Evolutionary conservation across 352 stramenopile species (phyloP), one percentile per base, ranked within the genome.

Genomic region (Pythium phragmiticola): DNA sequence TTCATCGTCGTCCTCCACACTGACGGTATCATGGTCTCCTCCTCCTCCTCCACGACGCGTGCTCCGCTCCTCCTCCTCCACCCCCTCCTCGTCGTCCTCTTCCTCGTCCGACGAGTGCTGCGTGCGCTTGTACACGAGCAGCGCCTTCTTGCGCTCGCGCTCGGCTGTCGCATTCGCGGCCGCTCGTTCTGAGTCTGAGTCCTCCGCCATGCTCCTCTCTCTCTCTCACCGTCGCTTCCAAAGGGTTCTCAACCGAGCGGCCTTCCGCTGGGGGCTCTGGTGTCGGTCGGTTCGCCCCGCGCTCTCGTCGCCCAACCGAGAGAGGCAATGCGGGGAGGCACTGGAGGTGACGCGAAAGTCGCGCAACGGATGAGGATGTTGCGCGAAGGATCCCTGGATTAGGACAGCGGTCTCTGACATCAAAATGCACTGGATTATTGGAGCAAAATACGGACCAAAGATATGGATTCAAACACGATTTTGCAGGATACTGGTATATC

Each of bases 111-210:
- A 75, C 7, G 81, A 87, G 54, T 80, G 75, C 47, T 86, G 78
- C 49, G 88, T 87, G 65, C 70, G 84, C 68, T 88, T 89, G 70
- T 84, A 92, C 62, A 90, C 81, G 28, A 92, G 69, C 57, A 92
- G 67, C 65, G 84, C 80, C 69, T 90, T 92, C 76, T 88, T 90
- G 60, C 78, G 75, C 72, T 90, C 81, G 39, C 74, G 82, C 46
- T 73, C 68, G 41, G 75, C 69, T 26, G 37, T 57, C n/a, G 42
- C 60, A 9, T 6, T 9, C 6, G 5, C 33, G 33, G 34, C 19
- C 53, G 74, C 72, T 72, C 75, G 71, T 23, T 48, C 52, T 23
- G 37, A 33, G 63, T 84, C 77, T 65, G 66, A 65, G 33, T 56
- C 55, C 48, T 58, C 63, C 11, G 51, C 50, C 56, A 65, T 70